Evolutionary conservation across 208 protist genomes (phyloP).

Genomic region (Trypanosoma congolense): DNA sequence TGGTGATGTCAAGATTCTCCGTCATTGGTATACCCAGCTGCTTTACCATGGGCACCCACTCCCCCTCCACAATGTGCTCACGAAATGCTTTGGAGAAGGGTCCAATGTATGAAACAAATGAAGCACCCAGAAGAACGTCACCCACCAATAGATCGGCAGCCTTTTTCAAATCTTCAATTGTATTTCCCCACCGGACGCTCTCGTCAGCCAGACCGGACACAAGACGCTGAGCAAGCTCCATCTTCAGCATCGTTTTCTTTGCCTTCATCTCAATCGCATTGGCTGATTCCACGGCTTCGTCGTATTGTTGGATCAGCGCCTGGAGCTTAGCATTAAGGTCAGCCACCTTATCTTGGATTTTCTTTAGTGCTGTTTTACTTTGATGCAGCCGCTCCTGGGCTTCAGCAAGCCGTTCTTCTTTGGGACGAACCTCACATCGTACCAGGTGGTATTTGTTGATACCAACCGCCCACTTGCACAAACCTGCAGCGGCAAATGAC

Average conservation of each 20-base stretch:
- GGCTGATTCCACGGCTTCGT: conserved; percentile 92
- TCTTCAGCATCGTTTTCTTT: conserved; percentile 91
- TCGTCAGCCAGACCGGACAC: conserved; percentile 95
- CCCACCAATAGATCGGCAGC: conserved; percentile 91
- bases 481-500: conserved; percentile 94
- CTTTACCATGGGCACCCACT: conserved; percentile 91
- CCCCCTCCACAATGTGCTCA: conserved; percentile 86
- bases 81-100: conserved; percentile 96
- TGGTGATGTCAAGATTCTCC: conserved; percentile 89
- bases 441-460: conserved; percentile 96
- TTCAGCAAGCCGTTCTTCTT: conserved; percentile 91
- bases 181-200: conserved; percentile 95
- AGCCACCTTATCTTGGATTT: conserved; percentile 93
- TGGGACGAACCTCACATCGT: conserved; percentile 95
- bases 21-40: conserved; percentile 92
- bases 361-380: conserved; percentile 86
- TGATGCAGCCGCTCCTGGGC: conserved; percentile 88
- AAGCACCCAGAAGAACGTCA: conserved; percentile 95
- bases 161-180: conserved; percentile 90
- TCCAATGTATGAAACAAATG: conserved; percentile 98
- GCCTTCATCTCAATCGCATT: conserved; percentile 90
- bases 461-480: conserved; percentile 96
- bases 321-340: conserved; percentile 94
- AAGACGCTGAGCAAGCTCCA: conserved; percentile 93
- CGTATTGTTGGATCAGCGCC: conserved; percentile 90